Evolutionary conservation across 1,284 basidiomycete genomes (phyloP), one percentile per base, ranked within the genome.

Genomic region (Schizophyllum commune): DNA sequence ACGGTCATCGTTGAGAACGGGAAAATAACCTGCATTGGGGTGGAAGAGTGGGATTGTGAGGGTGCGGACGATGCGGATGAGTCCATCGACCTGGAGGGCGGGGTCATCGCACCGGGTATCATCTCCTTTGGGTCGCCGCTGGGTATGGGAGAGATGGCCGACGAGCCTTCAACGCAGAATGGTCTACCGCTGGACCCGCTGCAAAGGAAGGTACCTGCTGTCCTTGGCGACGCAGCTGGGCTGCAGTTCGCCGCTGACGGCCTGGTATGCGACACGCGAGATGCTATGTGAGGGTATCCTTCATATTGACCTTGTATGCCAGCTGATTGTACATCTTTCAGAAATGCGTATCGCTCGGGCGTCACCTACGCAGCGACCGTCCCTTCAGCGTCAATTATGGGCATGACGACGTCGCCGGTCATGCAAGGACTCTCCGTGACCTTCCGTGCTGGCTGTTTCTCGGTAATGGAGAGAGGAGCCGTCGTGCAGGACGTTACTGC

Each of bases 401-500:
- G 1, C 78, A 69, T 62, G 75, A 79, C 17, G 13, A 11, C 17
- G 13, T 47, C 39, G 17, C 39, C 39, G 17, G 77, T 91, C 60
- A 81, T 92, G 68, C 77, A 79, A 4, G 92, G 91, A 20, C 68
- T 91, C 51, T 90, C 85, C 7, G 79, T 81, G 20, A 79, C 82
- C 9, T 91, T 90, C 71, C 80, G 83, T 15, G 86, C 82, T 5
- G 83, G 85, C 1, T 80, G 87, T 1, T 67, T 69, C 3, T 82
- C 89, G 67, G 81, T 82, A 2, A 82, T 95, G 64, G 82, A 86
- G 57, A 68, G 73, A 4, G 83, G 83, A 11, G 91, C 92, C 1
- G 79, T 96, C 27, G 71, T 91, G 54, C 84, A 91, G 68, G 79
- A 83, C 22, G 77, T 85, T 7, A 81, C 83, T 0, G 91, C 92